phyloP scores from a whole-genome alignment of 2,329 filamentous ascomycete species.

The Allantophomopsis cytisporea region DNA sequence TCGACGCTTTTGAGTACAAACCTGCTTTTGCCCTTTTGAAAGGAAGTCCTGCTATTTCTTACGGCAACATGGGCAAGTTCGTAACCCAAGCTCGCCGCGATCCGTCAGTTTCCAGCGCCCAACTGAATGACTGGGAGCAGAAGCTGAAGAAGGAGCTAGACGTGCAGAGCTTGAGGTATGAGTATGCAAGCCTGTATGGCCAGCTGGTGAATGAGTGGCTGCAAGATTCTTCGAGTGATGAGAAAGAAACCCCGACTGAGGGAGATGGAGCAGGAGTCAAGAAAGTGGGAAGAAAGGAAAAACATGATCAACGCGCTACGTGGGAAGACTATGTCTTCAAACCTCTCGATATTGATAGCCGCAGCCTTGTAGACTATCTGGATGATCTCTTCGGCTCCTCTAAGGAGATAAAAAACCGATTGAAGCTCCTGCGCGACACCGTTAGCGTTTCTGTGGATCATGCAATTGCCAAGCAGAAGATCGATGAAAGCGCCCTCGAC shows the following conservation, averaged over 20 bases:
- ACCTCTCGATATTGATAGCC: slow-evolving; percentile 25
- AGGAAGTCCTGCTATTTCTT: slow-evolving; percentile 10
- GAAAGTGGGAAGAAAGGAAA: slow-evolving; percentile 34
- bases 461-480: slow-evolving; percentile 13
- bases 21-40: slow-evolving; percentile 16
- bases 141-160: slow-evolving; percentile 30
- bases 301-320: slow-evolving; percentile 34
- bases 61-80: slow-evolving; percentile 30
- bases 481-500: slow-evolving; percentile 25
- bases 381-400: slow-evolving; percentile 29
- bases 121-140: slow-evolving; percentile 29
- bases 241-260: slow-evolving; percentile 13
- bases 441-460: slow-evolving; percentile 21
- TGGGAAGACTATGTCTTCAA: slow-evolving; percentile 43
- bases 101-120: slow-evolving; percentile 30
- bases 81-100: slow-evolving; percentile 36
- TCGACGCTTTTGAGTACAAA: slow-evolving; percentile 21
- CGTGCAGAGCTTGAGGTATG: slow-evolving; percentile 33
- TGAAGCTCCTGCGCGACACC: slow-evolving; percentile 24
- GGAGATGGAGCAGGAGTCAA: slow-evolving; percentile 22
- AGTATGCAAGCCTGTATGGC: slow-evolving; percentile 40
- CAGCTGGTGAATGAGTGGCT: slow-evolving; percentile 39
- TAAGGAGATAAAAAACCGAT: slow-evolving; percentile 23
- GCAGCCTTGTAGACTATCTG: slow-evolving; percentile 32
- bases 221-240: slow-evolving; percentile 17